phyloP scores from a whole-genome alignment of 2,329 filamentous ascomycete species.

The Alternaria angustiovoidea region DNA sequence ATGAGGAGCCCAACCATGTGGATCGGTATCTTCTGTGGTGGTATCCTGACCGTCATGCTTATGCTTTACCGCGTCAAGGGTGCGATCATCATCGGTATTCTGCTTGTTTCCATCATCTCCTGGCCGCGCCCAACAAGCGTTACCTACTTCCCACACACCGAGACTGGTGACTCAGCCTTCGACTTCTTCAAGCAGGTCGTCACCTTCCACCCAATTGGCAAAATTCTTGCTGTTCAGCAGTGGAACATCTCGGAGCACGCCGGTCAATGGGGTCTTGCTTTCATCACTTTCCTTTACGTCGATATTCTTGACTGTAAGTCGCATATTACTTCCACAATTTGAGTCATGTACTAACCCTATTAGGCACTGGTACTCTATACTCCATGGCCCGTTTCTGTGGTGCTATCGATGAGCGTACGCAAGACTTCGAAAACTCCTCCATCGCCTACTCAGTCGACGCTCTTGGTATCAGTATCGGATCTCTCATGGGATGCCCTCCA shows the following conservation, averaged over 20 bases:
- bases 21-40: constrained; percentile 88
- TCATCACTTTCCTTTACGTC: constrained; percentile 90
- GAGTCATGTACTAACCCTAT: constrained; percentile 4
- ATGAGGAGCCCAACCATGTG: constrained; percentile 87
- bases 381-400: constrained; percentile 87
- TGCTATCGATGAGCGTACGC: constrained; percentile 79
- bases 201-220: constrained; percentile 78
- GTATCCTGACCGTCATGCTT: constrained; percentile 78
- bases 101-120: constrained; percentile 86
- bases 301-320: constrained; percentile 78
- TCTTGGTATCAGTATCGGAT: constrained; percentile 80
- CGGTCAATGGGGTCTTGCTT: constrained; percentile 80
- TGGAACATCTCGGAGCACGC: constrained; percentile 75
- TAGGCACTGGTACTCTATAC: constrained; percentile 79
- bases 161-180: constrained; percentile 73
- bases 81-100: constrained; percentile 82
- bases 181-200: constrained; percentile 90
- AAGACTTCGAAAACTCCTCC: constrained; percentile 87
- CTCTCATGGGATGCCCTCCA: constrained; percentile 78
- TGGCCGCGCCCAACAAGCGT: constrained; percentile 81
- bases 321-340: neutral
- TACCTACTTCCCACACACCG: constrained; percentile 81
- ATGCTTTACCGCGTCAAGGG: constrained; percentile 90
- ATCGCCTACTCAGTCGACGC: constrained; percentile 86
- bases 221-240: constrained; percentile 73